Base-by-base conservation (phyloP, 2,329 filamentous ascomycete species). In the Cladophialophora bantiana region DNA sequence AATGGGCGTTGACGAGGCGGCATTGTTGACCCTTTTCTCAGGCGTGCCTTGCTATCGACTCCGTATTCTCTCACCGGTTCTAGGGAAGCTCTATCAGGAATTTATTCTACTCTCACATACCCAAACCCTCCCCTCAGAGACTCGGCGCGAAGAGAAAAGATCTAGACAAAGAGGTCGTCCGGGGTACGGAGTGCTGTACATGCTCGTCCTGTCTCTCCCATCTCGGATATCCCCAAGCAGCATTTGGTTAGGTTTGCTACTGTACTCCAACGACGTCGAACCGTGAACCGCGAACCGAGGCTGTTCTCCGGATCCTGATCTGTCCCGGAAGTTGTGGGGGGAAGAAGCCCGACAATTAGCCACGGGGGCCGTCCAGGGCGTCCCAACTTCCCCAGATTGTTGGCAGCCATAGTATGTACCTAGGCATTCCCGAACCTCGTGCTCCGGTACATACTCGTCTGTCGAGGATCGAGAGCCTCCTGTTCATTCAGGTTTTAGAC, bases 1-100 rank as follows among this genome's bases (percentile, higher is more conserved):
- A 87, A 84, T 0, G 78, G 76, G 26, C 75, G 72, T 50, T 74
- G 72, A 53, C 74, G 74, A 10, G 56, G 57, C 53, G 68, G 64
- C 65, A 68, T 70, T 70, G 12, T 42, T 57, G 42, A 59, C 20
- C 26, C 9, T 38, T 57, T 34, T 31, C 5, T 18, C 9, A 34
- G 4, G 6, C 3, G 31, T 36, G 32, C n/a, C 35, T n/a, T 56
- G 10, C 18, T 18, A 15, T 20, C 52, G 13, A 9, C 53, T 34
- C 15, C 12, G 7, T 12, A 34, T 9, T 56, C 53, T 32, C 3
- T 42, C 15, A 2, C 7, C 18, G n/a, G 15, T 42, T 42, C 40
- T n/a, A 42, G 13, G 15, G n/a, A 13, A 42, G 40, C 40, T 42
- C 15, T 7, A 42, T 7, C 15, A n/a, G 40, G n/a, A n/a, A n/a